Conservation (phyloP, 306 rosid species). For the Aeschynomene evenia region DNA sequence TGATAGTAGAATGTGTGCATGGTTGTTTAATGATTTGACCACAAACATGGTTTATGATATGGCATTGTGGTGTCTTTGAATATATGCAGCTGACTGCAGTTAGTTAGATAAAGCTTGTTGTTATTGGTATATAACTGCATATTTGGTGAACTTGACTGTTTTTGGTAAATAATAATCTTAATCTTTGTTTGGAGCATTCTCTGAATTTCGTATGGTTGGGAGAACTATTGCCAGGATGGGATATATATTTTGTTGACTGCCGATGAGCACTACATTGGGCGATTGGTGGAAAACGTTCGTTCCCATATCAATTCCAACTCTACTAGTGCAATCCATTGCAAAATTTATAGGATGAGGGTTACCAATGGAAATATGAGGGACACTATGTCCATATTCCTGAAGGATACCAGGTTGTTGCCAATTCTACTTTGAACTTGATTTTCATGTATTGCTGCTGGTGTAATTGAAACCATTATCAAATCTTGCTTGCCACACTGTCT, state of each 20-base stretch:
- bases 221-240: slow-evolving; percentile 56
- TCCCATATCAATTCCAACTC: slow-evolving; percentile 74
- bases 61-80: too few relatives aligned
- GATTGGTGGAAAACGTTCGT: slow-evolving; percentile 53
- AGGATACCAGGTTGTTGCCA: slow-evolving; percentile 72
- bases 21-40: background rate
- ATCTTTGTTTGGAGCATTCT: background rate
- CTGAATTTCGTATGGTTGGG: background rate
- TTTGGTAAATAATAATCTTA: background rate
- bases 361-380: slow-evolving; percentile 48
- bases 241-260: slow-evolving; percentile 66
- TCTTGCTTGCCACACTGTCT: background rate
- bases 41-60: too few relatives aligned
- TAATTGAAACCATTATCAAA: background rate
- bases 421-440: background rate
- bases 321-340: slow-evolving; percentile 78
- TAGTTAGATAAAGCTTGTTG: too few relatives aligned
- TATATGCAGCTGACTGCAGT: too few relatives aligned
- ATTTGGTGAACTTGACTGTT: background rate
- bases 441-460: background rate
- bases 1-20: background rate
- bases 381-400: slow-evolving; percentile 50
- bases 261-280: slow-evolving; percentile 75
- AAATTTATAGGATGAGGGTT: slow-evolving; percentile 52
- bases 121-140: too few relatives aligned